Evolutionary conservation across 768 basidiomycete genomes (phyloP), one percentile per base, ranked within the genome.

Genomic region (Suillus subalutaceus): DNA sequence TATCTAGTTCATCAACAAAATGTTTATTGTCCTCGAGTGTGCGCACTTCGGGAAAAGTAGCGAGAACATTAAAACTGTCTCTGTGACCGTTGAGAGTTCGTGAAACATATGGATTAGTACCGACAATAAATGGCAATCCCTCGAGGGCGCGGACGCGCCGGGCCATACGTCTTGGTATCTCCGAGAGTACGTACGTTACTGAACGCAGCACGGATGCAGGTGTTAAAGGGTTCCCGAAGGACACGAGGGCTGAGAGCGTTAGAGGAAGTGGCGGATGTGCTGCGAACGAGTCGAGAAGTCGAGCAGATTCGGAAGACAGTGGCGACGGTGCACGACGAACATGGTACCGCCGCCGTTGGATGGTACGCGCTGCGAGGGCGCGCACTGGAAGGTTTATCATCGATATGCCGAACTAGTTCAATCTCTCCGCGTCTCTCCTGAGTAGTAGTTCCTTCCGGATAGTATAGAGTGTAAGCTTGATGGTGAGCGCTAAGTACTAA

Each of bases 41-140:
- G 38, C 79, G 85, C 63, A 94, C 86, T 1, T 82, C 79, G 8
- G 89, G 86, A 72, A 92, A 86, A 26, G 82, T 88, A 20, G 90
- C 88, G 44, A 94, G 81, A 73, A 85, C 86, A 61, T 83, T 79
- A 72, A 94, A 93, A 75, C 90, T 90, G 57, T 86, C 83, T 70
- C 85, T 82, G 78, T 92, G 90, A 7, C 89, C 83, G 64, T 88
- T 79, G 66, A 93, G 81, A 15, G 87, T 88, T 65, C 85, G 87
- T 4, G 90, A 83, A n/a, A 95, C 85, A 77, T 91, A 93, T 16
- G 93, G 93, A 75, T 95, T 95, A 62, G 91, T 93, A 26, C 92
- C 94, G 59, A 94, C 94, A 46, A 95, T 95, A 78, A 91, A 95
- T 1, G 93, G 93, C 40, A 95, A 83, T 1, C 83, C 79, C 73